Base-by-base conservation (phyloP, 768 basidiomycete species). In the Lactifluus pinguis region DNA sequence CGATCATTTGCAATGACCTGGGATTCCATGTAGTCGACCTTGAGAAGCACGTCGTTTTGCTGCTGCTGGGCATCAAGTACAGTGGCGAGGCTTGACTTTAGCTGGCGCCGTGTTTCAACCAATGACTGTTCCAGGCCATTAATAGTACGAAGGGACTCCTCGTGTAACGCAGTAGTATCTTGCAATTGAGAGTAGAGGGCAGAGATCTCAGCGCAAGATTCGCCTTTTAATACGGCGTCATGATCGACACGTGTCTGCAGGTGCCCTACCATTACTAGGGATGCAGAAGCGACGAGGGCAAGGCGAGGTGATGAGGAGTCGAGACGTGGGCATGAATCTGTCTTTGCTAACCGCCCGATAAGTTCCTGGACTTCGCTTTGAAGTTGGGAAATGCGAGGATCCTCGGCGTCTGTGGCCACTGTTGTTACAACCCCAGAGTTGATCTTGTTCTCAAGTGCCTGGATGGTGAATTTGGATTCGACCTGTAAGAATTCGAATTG, bases 401-500 rank as follows among this genome's bases (percentile, higher is more conserved):
- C 59, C 41, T 61, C 60, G 6, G 51, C 38, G 15, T 25, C 29
- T 1, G 61, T 53, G 13, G 59, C 57, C 25, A 69, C 66, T 13
- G 57, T 25, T 25, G 25, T 25, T 25, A 25, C 25, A 25, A 25
- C 25, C 25, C 25, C 25, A 25, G 25, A 64, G 1, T 75, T 69
- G 21, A 86, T 72, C 59, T 79, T 80, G 38, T 76, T 74, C 67
- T 84, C 78, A 51, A 86, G 70, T 0, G 83, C 79, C 61, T 88
- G 80, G 15, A 83, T 77, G 2, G 82, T 74, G 66, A 88, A 86
- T 64, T 75, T 80, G 29, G 82, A 81, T 72, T 92, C 89, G 3
- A 77, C 75, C 64, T 86, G 79, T 56, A 86, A 73, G 71, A 90
- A 92, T 52, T 86, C 78, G 14, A 91, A 71, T 56, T 85, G 79